A percentile compares a stretch with the other conserved stretches of the same genome.
These are phyloP conservation scores for Glomus cerebriforme DNA, from an alignment of 192 early-diverging fungal genomes.

Conservation along the genomic window DNA sequence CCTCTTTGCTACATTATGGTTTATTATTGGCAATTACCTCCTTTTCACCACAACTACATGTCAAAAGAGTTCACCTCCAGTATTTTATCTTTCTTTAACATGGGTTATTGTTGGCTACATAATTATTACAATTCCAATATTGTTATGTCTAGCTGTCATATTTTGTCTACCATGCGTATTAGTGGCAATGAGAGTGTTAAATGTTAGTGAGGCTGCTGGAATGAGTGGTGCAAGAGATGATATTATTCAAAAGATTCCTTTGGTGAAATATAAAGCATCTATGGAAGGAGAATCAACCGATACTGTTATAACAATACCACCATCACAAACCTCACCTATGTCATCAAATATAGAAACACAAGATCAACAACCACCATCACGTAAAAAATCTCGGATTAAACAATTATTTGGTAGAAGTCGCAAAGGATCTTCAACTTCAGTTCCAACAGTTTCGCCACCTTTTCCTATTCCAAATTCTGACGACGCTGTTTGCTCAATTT, in stretches of 20 bases:
- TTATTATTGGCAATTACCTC: conserved; percentile 72
- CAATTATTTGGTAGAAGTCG: neutral
- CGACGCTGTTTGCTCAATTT: conserved; percentile 79
- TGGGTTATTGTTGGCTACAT: conserved; percentile 72
- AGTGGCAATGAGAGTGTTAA: conserved; percentile 60
- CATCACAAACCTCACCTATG: neutral
- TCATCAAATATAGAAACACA: neutral
- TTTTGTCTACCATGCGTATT: conserved; percentile 66
- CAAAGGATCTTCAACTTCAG: neutral
- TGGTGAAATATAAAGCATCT: conserved; percentile 58
- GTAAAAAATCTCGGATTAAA: conserved; percentile 21
- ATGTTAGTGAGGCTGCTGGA: conserved; percentile 52
- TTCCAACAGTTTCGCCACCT: conserved; percentile 29
- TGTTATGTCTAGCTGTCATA: conserved; percentile 62
- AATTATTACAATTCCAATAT: conserved; percentile 61
- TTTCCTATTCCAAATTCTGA: conserved; percentile 59
- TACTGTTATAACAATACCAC: neutral
- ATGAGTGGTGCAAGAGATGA: conserved; percentile 69
- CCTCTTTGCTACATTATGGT: conserved; percentile 63
- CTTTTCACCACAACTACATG: conserved; percentile 57
- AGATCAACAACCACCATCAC: neutral
- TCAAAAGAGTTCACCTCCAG: conserved; percentile 48
- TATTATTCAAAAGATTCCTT: conserved; percentile 68
- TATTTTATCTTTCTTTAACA: conserved; percentile 63
- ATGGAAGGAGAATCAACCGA: neutral